Evolutionary conservation across 1,284 basidiomycete genomes (phyloP).

Genomic region (Fomitopsis schrenkii): DNA sequence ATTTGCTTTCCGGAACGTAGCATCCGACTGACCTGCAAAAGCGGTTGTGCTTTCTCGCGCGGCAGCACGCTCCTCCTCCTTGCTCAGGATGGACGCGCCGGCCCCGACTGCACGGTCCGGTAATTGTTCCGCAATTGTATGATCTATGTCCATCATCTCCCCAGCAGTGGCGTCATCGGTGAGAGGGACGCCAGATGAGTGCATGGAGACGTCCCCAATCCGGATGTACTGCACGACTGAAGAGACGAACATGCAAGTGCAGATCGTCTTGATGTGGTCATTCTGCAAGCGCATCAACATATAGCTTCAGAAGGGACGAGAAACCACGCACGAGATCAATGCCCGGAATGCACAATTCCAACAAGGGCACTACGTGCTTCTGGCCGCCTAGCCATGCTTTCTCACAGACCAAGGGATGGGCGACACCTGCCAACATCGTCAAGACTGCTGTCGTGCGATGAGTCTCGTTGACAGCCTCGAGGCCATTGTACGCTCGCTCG

Average conservation of each 20-base stretch:
- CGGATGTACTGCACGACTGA: constrained; percentile 78
- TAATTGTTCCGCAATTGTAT: constrained; percentile 35
- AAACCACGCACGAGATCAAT: constrained; percentile 68
- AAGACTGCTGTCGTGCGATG: constrained; percentile 91
- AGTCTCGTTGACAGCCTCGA: constrained; percentile 94
- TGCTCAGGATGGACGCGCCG: constrained; percentile 46
- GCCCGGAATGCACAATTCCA: constrained; percentile 89
- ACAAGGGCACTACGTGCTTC: constrained; percentile 84
- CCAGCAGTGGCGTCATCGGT: constrained; percentile 50
- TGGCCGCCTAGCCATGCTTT: constrained; percentile 81
- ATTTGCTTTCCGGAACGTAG: not conserved
- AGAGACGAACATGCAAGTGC: constrained; percentile 77
- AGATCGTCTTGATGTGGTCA: constrained; percentile 89
- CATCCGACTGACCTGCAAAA: constrained; percentile 60
- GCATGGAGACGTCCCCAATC: constrained; percentile 74
- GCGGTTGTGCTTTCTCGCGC: constrained; percentile 75
- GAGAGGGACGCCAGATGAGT: constrained; percentile 49
- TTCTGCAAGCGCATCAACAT: constrained; percentile 49
- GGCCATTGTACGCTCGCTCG: constrained; percentile 86
- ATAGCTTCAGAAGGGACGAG: not conserved
- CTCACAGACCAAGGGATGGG: constrained; percentile 78
- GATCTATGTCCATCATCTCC: constrained; percentile 51
- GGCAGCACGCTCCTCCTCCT: constrained; percentile 70
- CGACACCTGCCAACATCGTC: constrained; percentile 80
- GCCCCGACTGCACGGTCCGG: constrained; percentile 55